phyloP scores from a whole-genome alignment of 2,329 filamentous ascomycete species.

The Xylaria sp. region DNA sequence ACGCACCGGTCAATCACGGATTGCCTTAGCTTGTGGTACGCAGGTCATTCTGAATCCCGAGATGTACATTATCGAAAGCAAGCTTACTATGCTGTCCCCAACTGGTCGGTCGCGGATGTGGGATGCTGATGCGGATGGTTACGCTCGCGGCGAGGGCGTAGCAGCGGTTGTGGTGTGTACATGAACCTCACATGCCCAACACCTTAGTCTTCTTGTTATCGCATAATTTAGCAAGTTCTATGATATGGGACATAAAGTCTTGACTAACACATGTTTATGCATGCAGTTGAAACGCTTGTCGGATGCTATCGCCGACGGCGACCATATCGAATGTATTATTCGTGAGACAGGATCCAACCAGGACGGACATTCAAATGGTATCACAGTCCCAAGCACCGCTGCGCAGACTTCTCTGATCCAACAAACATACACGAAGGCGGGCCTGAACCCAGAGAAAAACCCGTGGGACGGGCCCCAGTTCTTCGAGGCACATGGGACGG shows the following conservation, averaged over 20 bases:
- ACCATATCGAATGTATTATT: constrained; percentile 45
- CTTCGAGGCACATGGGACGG: not conserved
- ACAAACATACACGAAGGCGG: not conserved
- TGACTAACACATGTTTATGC: too few species aligned
- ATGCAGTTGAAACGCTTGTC: constrained; percentile 43
- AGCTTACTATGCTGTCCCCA: constrained; percentile 40
- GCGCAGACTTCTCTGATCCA: not conserved
- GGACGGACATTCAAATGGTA: constrained; percentile 29
- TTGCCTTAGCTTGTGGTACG: constrained; percentile 24
- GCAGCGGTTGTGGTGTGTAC: constrained; percentile 42
- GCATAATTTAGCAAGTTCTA: too few species aligned
- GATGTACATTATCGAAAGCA: constrained; percentile 24
- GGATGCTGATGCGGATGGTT: constrained; percentile 46
- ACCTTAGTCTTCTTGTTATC: too few species aligned
- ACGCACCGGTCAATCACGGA: constrained; percentile 34
- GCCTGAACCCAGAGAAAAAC: not conserved
- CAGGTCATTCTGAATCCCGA: constrained; percentile 26
- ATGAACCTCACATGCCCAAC: too few species aligned
- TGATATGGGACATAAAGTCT: too few species aligned
- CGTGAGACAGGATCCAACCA: constrained; percentile 40
- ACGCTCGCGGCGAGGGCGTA: constrained; percentile 44
- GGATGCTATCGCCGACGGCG: constrained; percentile 42
- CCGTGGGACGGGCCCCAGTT: too few species aligned
- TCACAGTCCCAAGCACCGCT: not conserved
- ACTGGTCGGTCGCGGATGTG: constrained; percentile 43